These are phyloP conservation scores for Leonotis leonurus DNA, from an alignment of 257 asterid genomes.

Conservation along the genomic window DNA sequence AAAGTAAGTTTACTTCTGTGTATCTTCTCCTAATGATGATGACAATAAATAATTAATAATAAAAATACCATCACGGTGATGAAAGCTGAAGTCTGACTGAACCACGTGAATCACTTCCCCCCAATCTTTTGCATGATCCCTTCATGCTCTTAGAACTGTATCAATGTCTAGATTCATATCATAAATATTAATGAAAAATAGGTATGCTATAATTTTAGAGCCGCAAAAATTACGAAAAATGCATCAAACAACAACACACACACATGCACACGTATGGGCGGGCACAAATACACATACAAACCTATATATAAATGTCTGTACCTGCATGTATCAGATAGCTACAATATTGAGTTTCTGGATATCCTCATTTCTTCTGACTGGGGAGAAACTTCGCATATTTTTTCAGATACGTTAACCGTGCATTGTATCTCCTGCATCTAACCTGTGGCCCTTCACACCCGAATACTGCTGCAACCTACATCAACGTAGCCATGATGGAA, in stretches of 20 bases:
- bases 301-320: too few species aligned
- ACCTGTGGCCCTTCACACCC: constrained; percentile 85
- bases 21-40: neutral
- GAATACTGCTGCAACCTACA: constrained; percentile 75
- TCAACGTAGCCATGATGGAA: constrained; percentile 87
- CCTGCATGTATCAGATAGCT: neutral
- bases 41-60: too few species aligned
- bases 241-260: too few species aligned
- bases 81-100: neutral
- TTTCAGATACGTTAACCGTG: constrained; percentile 76
- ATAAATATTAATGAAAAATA: too few species aligned
- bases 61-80: neutral
- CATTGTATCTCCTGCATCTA: constrained; percentile 66
- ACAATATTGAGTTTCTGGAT: neutral
- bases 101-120: too few species aligned
- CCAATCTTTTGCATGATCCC: too few species aligned
- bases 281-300: too few species aligned
- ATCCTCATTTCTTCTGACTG: constrained; percentile 5
- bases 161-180: too few species aligned
- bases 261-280: too few species aligned
- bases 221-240: too few species aligned
- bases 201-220: too few species aligned
- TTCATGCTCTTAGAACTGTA: too few species aligned
- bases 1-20: constrained; percentile 16
- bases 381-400: constrained; percentile 13